Evolutionary conservation across 805 yeast species (phyloP).

Genomic region (Priceomyces haplophilus): DNA sequence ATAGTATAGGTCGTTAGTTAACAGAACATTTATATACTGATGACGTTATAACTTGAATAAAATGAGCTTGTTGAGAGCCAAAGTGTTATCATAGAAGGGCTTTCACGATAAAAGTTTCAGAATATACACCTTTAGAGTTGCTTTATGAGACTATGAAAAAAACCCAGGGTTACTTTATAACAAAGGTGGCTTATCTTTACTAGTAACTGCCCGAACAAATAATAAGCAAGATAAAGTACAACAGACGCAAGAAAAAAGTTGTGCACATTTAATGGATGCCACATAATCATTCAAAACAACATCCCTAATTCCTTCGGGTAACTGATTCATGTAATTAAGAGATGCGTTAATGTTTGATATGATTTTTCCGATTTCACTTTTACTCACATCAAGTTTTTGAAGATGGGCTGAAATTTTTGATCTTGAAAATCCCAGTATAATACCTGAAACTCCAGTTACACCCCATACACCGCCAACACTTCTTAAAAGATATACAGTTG

Average conservation of each 20-base stretch:
- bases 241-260: slow-evolving; percentile 17
- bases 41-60: no score
- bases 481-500: slow-evolving; percentile 36
- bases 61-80: no score
- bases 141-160: no score
- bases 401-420: slow-evolving; percentile 13
- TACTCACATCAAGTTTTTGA: slow-evolving; percentile 8
- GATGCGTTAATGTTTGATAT: slow-evolving; percentile 18
- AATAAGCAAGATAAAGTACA: slow-evolving; percentile 16
- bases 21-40: no score
- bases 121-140: no score
- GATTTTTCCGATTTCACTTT: slow-evolving; percentile 15
- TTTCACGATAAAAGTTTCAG: no score
- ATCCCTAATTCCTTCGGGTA: slow-evolving; percentile 15
- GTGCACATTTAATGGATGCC: slow-evolving; percentile 23
- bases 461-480: slow-evolving; percentile 43
- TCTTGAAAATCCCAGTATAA: slow-evolving; percentile 16
- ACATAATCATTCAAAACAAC: slow-evolving; percentile 23
- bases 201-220: slow-evolving; percentile 12
- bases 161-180: no score
- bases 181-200: slow-evolving; percentile 9
- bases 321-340: slow-evolving; percentile 14
- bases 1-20: no score
- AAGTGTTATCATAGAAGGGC: no score
- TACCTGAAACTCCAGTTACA: slow-evolving; percentile 26